phyloP scores from a whole-genome alignment of 116 monocot genomes.

The Phalaenopsis hybrid region DNA sequence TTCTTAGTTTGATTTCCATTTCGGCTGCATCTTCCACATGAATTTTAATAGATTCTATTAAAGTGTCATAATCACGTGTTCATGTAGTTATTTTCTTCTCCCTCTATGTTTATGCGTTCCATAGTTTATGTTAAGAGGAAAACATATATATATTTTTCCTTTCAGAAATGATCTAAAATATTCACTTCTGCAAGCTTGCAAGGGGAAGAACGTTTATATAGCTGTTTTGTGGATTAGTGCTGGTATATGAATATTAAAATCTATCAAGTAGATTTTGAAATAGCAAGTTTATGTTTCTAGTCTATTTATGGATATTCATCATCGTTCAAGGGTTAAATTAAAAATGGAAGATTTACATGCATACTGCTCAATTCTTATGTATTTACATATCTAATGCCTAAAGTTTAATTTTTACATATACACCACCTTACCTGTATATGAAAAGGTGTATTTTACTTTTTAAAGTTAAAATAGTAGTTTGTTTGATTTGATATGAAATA shows the following conservation, averaged over 20 bases:
- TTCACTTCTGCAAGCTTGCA: neutral
- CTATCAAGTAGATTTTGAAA: neutral
- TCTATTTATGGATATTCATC: no score
- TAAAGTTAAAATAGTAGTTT: no score
- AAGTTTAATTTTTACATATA: no score
- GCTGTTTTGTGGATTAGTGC: neutral
- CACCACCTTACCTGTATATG: no score
- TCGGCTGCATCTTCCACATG: neutral
- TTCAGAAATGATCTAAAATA: neutral
- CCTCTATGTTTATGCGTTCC: neutral
- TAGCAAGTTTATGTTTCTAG: neutral
- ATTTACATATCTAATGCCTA: no score
- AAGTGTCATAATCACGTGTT: neutral
- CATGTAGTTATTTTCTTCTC: neutral
- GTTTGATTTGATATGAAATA: no score
- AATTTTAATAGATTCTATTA: neutral
- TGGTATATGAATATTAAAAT: neutral
- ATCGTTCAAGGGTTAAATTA: neutral
- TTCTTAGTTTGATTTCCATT: neutral
- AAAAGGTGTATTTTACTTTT: no score
- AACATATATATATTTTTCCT: neutral
- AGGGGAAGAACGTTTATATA: neutral
- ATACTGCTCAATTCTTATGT: no score
- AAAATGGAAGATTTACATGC: no score
- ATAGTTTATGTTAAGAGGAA: neutral